phyloP scores from a whole-genome alignment of 768 basidiomycete genomes.

The Xerocomellus chrysenteron region DNA sequence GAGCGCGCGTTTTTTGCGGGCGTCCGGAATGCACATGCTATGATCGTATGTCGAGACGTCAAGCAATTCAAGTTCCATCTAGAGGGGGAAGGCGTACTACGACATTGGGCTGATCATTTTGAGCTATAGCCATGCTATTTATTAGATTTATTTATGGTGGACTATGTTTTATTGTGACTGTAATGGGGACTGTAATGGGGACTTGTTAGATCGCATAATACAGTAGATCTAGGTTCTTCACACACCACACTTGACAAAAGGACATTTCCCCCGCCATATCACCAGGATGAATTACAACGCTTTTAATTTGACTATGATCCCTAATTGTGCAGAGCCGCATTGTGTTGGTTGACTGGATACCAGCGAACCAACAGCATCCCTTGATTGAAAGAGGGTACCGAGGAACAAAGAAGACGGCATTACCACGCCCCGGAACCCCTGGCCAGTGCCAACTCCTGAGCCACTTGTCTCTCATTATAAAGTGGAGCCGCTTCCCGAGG shows the following conservation, averaged over 20 bases:
- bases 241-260: constrained; percentile 5
- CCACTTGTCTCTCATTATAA: constrained; percentile 11
- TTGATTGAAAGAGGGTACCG: neutral
- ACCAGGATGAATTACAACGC: neutral
- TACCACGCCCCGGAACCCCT: neutral
- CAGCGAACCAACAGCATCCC: neutral
- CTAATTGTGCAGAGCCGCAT: constrained; percentile 8
- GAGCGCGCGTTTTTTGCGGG: constrained; percentile 62
- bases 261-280: neutral
- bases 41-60: constrained; percentile 69
- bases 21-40: constrained; percentile 65
- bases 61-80: constrained; percentile 57
- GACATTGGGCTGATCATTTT: constrained; percentile 71
- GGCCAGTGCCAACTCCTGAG: neutral
- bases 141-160: neutral
- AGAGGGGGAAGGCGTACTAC: constrained; percentile 61
- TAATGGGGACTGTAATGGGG: neutral
- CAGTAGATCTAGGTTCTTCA: too few species aligned
- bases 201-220: too few species aligned
- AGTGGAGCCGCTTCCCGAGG: neutral
- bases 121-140: constrained; percentile 32
- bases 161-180: neutral
- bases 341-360: constrained; percentile 13
- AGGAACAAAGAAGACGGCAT: constrained; percentile 5
- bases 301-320: neutral